These are phyloP conservation scores for Penicillium flavigenum DNA, from an alignment of 495 filamentous ascomycete species.

Conservation along the genomic window DNA sequence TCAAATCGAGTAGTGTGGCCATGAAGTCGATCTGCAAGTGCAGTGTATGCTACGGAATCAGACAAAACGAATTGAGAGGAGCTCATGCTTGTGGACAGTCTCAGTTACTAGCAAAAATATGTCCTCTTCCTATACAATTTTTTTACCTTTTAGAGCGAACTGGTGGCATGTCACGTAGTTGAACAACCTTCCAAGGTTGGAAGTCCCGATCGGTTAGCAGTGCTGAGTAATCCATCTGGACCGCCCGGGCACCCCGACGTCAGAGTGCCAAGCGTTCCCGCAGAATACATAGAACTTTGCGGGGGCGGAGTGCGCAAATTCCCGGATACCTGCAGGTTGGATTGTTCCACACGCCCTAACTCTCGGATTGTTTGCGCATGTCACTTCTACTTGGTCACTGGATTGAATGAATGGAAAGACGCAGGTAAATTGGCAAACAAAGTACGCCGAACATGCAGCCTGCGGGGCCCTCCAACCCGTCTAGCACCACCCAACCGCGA, in stretches of 20 bases:
- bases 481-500: neutral
- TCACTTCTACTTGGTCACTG: neutral
- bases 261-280: no score
- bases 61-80: neutral
- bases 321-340: neutral
- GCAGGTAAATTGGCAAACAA: neutral
- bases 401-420: neutral
- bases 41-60: neutral
- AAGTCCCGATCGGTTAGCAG: no score
- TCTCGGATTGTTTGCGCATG: neutral
- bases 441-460: neutral
- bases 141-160: neutral
- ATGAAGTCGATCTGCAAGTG: neutral
- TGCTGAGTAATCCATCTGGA: neutral
- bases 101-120: neutral
- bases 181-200: no score
- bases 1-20: no score
- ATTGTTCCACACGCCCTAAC: neutral
- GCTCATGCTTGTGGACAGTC: neutral
- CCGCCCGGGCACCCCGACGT: no score
- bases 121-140: neutral
- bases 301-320: no score
- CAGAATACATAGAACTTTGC: no score
- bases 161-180: neutral
- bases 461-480: neutral